phyloP scores from a whole-genome alignment of 257 asterid genomes.

The Scutellaria barbata region DNA sequence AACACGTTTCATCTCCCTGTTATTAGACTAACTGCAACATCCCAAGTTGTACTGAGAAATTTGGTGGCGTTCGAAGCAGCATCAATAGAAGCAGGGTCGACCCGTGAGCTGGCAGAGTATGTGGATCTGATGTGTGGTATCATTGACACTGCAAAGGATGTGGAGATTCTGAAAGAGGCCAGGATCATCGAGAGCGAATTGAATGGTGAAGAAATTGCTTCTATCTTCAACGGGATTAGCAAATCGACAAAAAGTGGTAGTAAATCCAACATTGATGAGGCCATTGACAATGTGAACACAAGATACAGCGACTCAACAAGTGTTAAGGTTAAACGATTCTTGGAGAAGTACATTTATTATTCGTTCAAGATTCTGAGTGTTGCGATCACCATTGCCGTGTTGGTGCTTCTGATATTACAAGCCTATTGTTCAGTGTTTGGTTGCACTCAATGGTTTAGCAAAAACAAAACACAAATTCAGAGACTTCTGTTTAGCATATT shows the following conservation, averaged over 20 bases:
- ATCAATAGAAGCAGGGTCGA: constrained; percentile 36
- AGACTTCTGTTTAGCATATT: not conserved
- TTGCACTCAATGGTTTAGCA: constrained; percentile 33
- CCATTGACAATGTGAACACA: constrained; percentile 46
- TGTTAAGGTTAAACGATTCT: constrained; percentile 39
- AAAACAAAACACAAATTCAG: not conserved
- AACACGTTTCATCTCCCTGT: constrained; percentile 48
- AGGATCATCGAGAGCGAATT: constrained; percentile 42
- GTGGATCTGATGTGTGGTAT: constrained; percentile 64
- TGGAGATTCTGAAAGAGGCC: constrained; percentile 44
- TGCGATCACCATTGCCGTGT: constrained; percentile 34
- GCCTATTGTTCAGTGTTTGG: constrained; percentile 54
- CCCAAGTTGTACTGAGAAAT: constrained; percentile 55
- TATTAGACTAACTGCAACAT: constrained; percentile 41
- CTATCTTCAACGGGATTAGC: constrained; percentile 49
- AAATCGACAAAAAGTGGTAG: constrained; percentile 33
- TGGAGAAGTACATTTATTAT: constrained; percentile 31
- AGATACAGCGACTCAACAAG: constrained; percentile 31
- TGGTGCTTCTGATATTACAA: constrained; percentile 43
- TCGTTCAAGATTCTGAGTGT: constrained; percentile 38
- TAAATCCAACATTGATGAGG: constrained; percentile 43
- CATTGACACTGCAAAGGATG: constrained; percentile 47
- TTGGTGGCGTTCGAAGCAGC: constrained; percentile 62
- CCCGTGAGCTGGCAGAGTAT: constrained; percentile 49
- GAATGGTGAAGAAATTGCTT: constrained; percentile 46